These are phyloP conservation scores for Debaryomyces singareniensis DNA, from an alignment of 1,139 yeast genomes.

Conservation along the genomic window DNA sequence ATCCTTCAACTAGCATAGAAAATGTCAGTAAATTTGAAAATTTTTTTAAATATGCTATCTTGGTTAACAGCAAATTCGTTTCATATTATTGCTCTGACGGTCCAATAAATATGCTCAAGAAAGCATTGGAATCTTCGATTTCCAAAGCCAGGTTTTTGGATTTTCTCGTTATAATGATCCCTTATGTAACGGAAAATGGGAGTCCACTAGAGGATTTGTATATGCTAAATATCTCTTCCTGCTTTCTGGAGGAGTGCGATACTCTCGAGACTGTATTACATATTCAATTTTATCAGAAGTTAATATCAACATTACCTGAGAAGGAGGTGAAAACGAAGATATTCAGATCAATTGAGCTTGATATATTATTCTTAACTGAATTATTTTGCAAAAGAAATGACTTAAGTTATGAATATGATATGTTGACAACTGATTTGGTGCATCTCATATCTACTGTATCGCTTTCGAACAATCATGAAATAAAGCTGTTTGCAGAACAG, in stretches of 20 bases:
- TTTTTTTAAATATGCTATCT: slow-evolving; percentile 7
- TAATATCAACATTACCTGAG: slow-evolving; percentile 9
- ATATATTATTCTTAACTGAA: not conserved
- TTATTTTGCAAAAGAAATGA: slow-evolving; percentile 7
- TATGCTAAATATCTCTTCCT: slow-evolving; percentile 1
- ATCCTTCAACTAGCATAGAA: slow-evolving; percentile 7
- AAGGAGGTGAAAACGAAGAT: slow-evolving; percentile 4
- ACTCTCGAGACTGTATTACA: slow-evolving; percentile 17
- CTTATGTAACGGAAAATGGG: slow-evolving; percentile 5
- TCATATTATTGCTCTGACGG: slow-evolving; percentile 11
- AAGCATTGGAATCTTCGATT: not conserved
- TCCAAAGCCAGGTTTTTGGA: slow-evolving; percentile 19
- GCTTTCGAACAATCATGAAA: slow-evolving; percentile 7
- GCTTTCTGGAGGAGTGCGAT: not conserved
- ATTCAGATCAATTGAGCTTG: slow-evolving; percentile 7
- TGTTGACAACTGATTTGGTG: slow-evolving; percentile 13
- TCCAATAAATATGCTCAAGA: not conserved
- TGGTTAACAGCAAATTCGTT: slow-evolving; percentile 5
- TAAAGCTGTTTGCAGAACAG: slow-evolving; percentile 4
- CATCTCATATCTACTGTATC: slow-evolving; percentile 15
- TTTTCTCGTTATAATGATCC: slow-evolving; percentile 12
- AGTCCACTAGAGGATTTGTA: slow-evolving; percentile 1
- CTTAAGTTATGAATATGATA: slow-evolving; percentile 8
- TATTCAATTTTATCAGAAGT: slow-evolving; percentile 21
- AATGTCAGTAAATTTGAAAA: slow-evolving; percentile 16